These are phyloP conservation scores for Ormosia emarginata DNA, from an alignment of 306 rosid species.

Conservation along the genomic window DNA sequence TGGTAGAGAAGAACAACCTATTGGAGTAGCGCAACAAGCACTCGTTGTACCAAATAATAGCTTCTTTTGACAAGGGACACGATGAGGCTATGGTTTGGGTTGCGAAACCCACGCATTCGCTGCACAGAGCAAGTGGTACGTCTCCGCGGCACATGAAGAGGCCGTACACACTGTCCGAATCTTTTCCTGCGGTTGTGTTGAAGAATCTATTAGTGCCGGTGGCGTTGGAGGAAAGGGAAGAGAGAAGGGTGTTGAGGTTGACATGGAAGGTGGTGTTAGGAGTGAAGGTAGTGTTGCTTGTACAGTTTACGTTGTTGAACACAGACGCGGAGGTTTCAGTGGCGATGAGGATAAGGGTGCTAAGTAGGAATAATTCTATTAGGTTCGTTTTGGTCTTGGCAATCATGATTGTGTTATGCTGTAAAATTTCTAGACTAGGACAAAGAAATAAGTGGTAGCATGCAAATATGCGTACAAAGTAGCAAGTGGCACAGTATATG, in stretches of 20 bases:
- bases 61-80: slow-evolving; percentile 28
- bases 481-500: neutral
- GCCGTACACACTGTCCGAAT: slow-evolving; percentile 26
- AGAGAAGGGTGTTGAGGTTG: slow-evolving; percentile 37
- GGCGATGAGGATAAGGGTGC: neutral
- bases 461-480: neutral
- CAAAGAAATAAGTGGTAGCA: neutral
- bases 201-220: slow-evolving; percentile 22
- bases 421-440: neutral
- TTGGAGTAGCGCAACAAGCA: slow-evolving; percentile 40
- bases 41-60: slow-evolving; percentile 48
- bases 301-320: slow-evolving; percentile 40
- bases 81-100: neutral
- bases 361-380: neutral
- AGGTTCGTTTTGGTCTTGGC: neutral
- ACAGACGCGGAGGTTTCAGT: slow-evolving; percentile 35
- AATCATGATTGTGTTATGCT: slow-evolving; percentile 17
- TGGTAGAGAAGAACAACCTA: slow-evolving; percentile 21
- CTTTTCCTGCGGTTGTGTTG: slow-evolving; percentile 29
- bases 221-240: slow-evolving; percentile 37
- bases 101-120: slow-evolving; percentile 41
- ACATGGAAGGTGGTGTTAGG: slow-evolving; percentile 29
- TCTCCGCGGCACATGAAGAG: slow-evolving; percentile 50
- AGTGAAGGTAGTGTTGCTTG: slow-evolving; percentile 27
- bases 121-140: slow-evolving; percentile 34